Conservation (phyloP, 257 asterid genomes). For the Nicotiana tomentosiformis region DNA sequence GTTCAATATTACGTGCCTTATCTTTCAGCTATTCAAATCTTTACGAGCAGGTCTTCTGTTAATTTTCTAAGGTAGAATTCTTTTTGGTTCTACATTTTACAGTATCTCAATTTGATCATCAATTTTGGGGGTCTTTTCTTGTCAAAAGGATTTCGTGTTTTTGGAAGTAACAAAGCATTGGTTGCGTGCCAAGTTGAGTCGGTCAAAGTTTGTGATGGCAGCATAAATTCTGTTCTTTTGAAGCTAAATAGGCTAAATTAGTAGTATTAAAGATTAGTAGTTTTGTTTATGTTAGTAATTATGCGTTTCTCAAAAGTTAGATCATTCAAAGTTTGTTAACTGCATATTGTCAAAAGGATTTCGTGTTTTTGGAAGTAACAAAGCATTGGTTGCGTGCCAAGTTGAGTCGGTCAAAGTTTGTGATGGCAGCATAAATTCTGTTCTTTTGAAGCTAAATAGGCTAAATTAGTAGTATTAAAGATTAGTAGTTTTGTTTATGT, state of each 20-base stretch:
- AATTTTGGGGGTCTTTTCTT: not conserved
- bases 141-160: not conserved
- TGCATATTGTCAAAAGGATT: not conserved
- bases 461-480: not conserved
- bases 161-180: not conserved
- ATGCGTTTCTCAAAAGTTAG: not conserved
- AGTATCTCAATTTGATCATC: not conserved
- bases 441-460: not conserved
- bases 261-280: no score
- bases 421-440: not conserved
- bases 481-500: not conserved
- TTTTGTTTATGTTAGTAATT: not conserved
- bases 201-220: not conserved
- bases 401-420: conserved; percentile 5
- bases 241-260: not conserved
- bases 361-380: not conserved
- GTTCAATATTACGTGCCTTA: conserved; percentile 88
- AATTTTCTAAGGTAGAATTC: conserved; percentile 56
- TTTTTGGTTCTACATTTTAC: not conserved
- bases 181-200: not conserved
- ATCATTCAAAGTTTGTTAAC: not conserved
- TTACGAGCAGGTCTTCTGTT: conserved; percentile 66
- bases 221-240: not conserved
- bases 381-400: not conserved
- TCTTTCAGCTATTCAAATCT: conserved; percentile 94